Evolutionary conservation across 2,329 filamentous ascomycete species (phyloP), one percentile per base, ranked within the genome.

Genomic region (Monilinia aucupariae): DNA sequence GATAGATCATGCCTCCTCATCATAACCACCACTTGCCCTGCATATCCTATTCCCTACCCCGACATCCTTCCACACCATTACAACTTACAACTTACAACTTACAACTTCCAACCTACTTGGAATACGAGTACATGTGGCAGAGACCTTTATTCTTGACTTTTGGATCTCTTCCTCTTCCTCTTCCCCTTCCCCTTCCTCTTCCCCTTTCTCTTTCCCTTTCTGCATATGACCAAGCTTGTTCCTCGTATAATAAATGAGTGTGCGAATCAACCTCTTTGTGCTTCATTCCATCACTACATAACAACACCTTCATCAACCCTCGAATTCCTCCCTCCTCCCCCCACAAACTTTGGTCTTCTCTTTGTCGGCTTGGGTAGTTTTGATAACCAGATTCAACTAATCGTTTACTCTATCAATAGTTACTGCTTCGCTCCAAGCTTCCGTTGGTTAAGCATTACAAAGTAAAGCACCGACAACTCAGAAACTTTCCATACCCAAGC

Each of bases 241-340:
- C n/a, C 15, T 22, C 3, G 9, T 22, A 22, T 13, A 15, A 10
- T 39, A 20, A 45, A 45, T 27, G 39, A 43, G 53, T 56, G 32
- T 47, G 53, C 32, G 53, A 47, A 47, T 22, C 32, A 32, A 15
- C n/a, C 47, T 56, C 53, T 56, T 56, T 56, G 27, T 56, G 39
- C 27, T 22, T 56, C 41, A 32, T 32, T n/a, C n/a, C 15, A 13
- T n/a, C 15, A 13, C n/a, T 37, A 34, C 8, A 43, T 15, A 13
- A 10, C 15, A 30, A 5, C n/a, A 47, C 7, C n/a, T 47, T 27
- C 30, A 7, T 22, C 8, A 45, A 45, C 53, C 8, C 32, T 34
- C 53, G n/a, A 34, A 56, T 20, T 47, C 30, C 32, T 34, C 9
- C 32, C 34, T 39, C 37, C 37, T 30, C 27, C 6, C 27, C 27